A percentile compares a stretch with the other conserved stretches of the same genome.
Evolutionary conservation across 2,329 filamentous ascomycete genomes (phyloP).

Genomic region (Talaromyces sp.): DNA sequence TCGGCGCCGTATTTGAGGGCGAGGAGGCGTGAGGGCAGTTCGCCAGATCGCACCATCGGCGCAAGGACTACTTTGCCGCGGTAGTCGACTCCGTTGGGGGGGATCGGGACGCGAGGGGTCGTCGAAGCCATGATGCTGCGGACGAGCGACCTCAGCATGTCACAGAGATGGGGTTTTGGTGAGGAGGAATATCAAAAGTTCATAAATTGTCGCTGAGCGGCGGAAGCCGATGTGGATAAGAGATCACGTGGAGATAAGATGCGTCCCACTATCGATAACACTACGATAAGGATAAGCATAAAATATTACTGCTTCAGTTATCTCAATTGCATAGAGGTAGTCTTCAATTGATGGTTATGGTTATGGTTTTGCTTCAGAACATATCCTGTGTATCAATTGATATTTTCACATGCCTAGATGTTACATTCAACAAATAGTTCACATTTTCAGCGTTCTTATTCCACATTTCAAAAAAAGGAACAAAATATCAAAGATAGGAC

Average conservation of each 20-base stretch:
- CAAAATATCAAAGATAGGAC: no score
- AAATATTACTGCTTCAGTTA: no score
- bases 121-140: conserved; percentile 50
- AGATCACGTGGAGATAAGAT: conserved; percentile 17
- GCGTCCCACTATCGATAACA: no score
- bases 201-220: neutral
- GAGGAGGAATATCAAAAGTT: neutral
- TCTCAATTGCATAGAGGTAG: no score
- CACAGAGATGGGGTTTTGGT: neutral
- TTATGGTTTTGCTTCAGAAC: no score
- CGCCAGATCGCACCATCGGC: conserved; percentile 97
- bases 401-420: no score
- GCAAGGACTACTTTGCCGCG: conserved; percentile 89
- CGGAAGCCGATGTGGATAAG: neutral
- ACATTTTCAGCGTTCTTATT: no score
- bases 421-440: no score
- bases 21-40: conserved; percentile 81
- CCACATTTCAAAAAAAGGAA: no score
- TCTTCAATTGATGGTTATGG: no score
- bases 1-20: conserved; percentile 94
- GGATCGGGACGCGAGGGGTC: conserved; percentile 70
- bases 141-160: conserved; percentile 40
- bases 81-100: conserved; percentile 85
- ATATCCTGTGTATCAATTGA: no score
- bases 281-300: no score